Percentiles rank a stretch among this genome's conserved stretches.
These are phyloP conservation scores for Guillardia theta DNA, from an alignment of 78 protist species.

Conservation along the genomic window DNA sequence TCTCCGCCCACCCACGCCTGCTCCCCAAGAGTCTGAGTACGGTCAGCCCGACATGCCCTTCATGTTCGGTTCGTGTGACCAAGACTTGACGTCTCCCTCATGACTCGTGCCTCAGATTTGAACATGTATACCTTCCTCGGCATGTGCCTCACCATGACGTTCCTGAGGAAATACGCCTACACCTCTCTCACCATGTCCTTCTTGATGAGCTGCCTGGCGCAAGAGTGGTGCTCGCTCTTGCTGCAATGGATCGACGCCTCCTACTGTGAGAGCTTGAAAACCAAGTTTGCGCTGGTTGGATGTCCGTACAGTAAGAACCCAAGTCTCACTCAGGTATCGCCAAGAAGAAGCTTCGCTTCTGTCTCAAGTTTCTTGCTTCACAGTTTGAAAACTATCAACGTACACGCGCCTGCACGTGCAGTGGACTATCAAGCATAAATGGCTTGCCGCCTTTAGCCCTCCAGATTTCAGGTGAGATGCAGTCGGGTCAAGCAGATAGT, in stretches of 20 bases:
- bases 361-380: too few species aligned
- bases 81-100: not conserved
- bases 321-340: not conserved
- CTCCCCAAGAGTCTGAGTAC: constrained; percentile 19
- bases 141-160: constrained; percentile 34
- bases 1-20: constrained; percentile 1
- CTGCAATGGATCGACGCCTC: not conserved
- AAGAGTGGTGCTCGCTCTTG: constrained; percentile 10
- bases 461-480: too few species aligned
- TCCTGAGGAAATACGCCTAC: constrained; percentile 17
- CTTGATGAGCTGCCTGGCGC: constrained; percentile 24
- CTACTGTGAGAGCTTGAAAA: not conserved
- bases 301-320: constrained; percentile 17
- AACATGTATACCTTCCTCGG: constrained; percentile 21
- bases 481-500: too few species aligned
- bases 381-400: constrained; percentile 10
- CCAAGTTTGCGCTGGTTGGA: not conserved
- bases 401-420: too few species aligned
- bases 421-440: too few species aligned
- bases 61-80: not conserved
- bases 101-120: not conserved
- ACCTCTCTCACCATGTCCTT: not conserved
- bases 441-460: not conserved
- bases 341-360: not conserved
- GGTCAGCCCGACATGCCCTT: constrained; percentile 9